phyloP scores from a whole-genome alignment of 306 rosid species.

The Elaeagnus macrophylla region DNA sequence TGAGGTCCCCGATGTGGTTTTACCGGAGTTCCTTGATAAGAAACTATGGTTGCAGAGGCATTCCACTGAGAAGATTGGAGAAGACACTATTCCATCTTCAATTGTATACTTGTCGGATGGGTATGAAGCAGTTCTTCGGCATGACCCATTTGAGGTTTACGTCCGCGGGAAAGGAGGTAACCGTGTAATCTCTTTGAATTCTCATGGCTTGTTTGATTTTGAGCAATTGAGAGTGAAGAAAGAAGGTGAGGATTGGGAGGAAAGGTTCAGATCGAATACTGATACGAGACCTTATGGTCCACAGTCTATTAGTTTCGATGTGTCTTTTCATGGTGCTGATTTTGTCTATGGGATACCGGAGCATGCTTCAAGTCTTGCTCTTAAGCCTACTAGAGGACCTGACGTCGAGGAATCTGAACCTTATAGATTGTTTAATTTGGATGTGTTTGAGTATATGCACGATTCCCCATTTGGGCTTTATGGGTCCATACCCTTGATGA shows the following conservation, averaged over 20 bases:
- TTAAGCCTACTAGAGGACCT: constrained; percentile 83
- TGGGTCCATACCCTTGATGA: constrained; percentile 86
- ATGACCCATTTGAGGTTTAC: constrained; percentile 81
- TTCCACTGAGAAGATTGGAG: constrained; percentile 34
- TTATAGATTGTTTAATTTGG: constrained; percentile 74
- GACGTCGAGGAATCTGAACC: constrained; percentile 77
- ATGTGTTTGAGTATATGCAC: constrained; percentile 74
- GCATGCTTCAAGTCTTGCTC: constrained; percentile 60
- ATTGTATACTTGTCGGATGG: constrained; percentile 51
- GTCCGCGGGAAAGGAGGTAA: constrained; percentile 50
- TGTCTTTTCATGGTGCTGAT: constrained; percentile 70
- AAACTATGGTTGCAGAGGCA: constrained; percentile 69
- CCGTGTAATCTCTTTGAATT: constrained; percentile 65
- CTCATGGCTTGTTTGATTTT: constrained; percentile 80
- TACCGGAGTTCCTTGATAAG: constrained; percentile 36
- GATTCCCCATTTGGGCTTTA: constrained; percentile 88
- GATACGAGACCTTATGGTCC: constrained; percentile 81
- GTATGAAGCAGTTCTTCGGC: constrained; percentile 65
- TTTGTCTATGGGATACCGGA: constrained; percentile 91
- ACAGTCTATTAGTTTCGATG: constrained; percentile 85
- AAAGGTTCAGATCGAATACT: constrained; percentile 56
- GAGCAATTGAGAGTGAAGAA: constrained; percentile 56
- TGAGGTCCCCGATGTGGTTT: constrained; percentile 68
- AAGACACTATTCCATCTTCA: constrained; percentile 35
- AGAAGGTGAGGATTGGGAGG: constrained; percentile 78